These are phyloP conservation scores for Aegilops umbellulata DNA, from an alignment of 176 grass and related monocot genomes.

Conservation along the genomic window DNA sequence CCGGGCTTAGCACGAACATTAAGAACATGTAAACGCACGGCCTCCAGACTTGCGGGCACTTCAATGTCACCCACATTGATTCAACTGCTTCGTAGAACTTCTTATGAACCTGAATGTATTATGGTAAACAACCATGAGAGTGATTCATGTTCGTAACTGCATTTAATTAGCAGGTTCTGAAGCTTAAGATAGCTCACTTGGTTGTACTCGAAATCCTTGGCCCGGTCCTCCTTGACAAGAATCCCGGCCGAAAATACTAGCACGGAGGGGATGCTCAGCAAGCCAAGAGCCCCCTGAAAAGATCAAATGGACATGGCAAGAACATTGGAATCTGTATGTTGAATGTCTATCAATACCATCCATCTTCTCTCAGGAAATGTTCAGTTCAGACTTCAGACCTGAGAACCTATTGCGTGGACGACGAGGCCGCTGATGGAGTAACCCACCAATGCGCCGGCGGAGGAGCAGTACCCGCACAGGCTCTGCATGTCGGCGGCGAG, in stretches of 20 bases:
- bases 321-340: background rate
- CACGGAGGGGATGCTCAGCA: conserved; percentile 71
- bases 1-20: conserved; percentile 60
- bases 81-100: conserved; percentile 59
- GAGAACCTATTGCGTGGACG: conserved; percentile 67
- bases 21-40: conserved; percentile 72
- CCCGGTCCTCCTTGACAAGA: conserved; percentile 56
- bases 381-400: conserved; percentile 50
- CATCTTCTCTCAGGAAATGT: background rate
- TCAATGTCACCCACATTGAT: conserved; percentile 62
- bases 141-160: background rate
- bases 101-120: conserved; percentile 48
- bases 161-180: background rate
- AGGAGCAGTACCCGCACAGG: conserved; percentile 72
- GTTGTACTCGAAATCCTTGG: conserved; percentile 49
- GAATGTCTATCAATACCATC: too few relatives aligned
- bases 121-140: background rate
- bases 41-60: conserved; percentile 66
- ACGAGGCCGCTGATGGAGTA: conserved; percentile 83
- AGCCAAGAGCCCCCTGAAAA: conserved; percentile 73
- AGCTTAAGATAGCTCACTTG: conserved; percentile 41
- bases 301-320: background rate
- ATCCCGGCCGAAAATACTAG: conserved; percentile 68
- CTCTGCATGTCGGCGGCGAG: conserved; percentile 78
- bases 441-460: conserved; percentile 69